Evolutionary conservation across 1,284 basidiomycete species (phyloP).

Genomic region (Marasmius fiardii): DNA sequence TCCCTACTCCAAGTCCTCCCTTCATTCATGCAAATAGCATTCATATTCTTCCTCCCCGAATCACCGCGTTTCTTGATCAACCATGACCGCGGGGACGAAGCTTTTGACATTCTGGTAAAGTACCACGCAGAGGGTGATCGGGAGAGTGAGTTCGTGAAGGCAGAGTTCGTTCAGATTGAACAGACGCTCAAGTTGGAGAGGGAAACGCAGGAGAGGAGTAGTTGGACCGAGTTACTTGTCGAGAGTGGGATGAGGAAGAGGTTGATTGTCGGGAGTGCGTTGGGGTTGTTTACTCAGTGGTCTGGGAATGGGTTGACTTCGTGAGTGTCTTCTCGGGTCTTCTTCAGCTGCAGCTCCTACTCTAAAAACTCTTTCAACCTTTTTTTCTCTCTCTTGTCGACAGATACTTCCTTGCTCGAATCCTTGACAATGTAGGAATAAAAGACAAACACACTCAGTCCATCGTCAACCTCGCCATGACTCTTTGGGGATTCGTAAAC

Average conservation of each 20-base stretch:
- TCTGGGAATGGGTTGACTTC: slow-evolving; percentile 52
- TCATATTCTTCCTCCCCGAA: slow-evolving; percentile 51
- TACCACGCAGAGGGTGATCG: slow-evolving; percentile 49
- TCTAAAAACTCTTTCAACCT: no score
- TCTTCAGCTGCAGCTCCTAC: no score
- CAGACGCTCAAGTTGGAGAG: slow-evolving; percentile 44
- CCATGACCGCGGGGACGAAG: slow-evolving; percentile 46
- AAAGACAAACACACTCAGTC: slow-evolving; percentile 46
- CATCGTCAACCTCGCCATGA: slow-evolving; percentile 50
- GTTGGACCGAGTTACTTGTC: slow-evolving; percentile 40
- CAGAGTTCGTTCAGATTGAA: slow-evolving; percentile 53
- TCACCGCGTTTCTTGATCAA: slow-evolving; percentile 61
- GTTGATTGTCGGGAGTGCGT: slow-evolving; percentile 38
- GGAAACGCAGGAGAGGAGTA: slow-evolving; percentile 35
- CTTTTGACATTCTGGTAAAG: slow-evolving; percentile 42
- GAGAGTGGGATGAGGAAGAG: slow-evolving; percentile 50
- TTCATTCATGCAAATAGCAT: slow-evolving; percentile 41
- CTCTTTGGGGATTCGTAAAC: slow-evolving; percentile 53
- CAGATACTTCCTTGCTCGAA: slow-evolving; percentile 45
- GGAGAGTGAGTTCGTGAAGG: slow-evolving; percentile 47
- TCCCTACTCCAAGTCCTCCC: slow-evolving; percentile 54
- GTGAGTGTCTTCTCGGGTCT: slow-evolving; percentile 35
- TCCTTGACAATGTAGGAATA: slow-evolving; percentile 45
- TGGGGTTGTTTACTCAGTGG: slow-evolving; percentile 51
- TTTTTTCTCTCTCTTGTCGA: not conserved